Evolutionary conservation across 1,284 basidiomycete genomes (phyloP), one percentile per base, ranked within the genome.

Genomic region (Ganoderma multipileum): DNA sequence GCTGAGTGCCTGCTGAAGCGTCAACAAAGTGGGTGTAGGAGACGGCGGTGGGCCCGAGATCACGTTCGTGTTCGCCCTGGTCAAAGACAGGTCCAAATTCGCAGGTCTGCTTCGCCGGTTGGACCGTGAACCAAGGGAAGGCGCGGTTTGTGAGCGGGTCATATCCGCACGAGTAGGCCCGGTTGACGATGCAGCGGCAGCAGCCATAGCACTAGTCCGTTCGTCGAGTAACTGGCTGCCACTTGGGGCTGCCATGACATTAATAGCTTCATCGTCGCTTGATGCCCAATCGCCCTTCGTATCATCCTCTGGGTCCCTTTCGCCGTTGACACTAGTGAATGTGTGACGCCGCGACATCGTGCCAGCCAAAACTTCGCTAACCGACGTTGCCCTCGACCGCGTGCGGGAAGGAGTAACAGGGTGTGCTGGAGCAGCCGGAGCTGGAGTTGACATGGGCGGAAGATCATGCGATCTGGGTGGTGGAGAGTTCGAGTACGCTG

Each of bases 211-310:
- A 76, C 93, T 94, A 0, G 93, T 95, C 38, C 93, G 87, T 77
- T 95, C 93, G 74, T 95, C 93, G 64, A 95, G 78, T 33, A 90
- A 89, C 74, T 91, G 91, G 74, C 91, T 91, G 16, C 93, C 93
- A 70, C 91, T 92, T 11, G 91, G 85, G 12, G 93, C 93, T 1
- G 93, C 90, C 55, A 94, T 87, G 57, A 93, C 82, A 74, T 93
- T 88, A 66, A 95, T 92, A 16, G 92, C 93, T 78, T 95, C 93
- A 63, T 95, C 93, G 71, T 95, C 93, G 74, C 92, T 94, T 3
- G 86, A 89, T 38, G 78, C 81, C 91, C 91, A 93, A 67, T 92
- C 88, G 7, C 82, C 83, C 72, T 90, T 90, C n/a, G 79, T 78
- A 72, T 91, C 89, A 14, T 80, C 78, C 70, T 85, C 79, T 57